Conservation (phyloP, 768 basidiomycete species). For the Suillus cothurnatus region DNA sequence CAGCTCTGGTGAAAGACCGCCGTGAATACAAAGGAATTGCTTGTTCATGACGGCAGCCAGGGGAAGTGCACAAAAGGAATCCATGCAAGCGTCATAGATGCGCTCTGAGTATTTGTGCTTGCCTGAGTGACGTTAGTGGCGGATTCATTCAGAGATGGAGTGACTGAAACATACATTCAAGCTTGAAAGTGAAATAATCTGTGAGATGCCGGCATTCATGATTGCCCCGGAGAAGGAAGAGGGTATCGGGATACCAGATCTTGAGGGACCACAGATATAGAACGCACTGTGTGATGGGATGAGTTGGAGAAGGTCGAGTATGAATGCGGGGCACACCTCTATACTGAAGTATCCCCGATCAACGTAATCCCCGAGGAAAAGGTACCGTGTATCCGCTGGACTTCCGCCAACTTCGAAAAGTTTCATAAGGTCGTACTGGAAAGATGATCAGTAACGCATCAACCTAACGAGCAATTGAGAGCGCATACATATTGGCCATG, state of each 20-base stretch:
- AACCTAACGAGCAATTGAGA: conserved; percentile 11
- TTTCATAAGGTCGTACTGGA: conserved; percentile 92
- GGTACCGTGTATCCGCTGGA: conserved; percentile 90
- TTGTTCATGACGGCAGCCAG: conserved; percentile 99
- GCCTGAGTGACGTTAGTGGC: conserved; percentile 49
- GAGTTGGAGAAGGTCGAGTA: not conserved
- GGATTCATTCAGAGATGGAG: conserved; percentile 9
- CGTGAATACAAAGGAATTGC: conserved; percentile 98
- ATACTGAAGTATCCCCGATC: conserved; percentile 94
- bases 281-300: conserved; percentile 68
- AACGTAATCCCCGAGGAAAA: conserved; percentile 93
- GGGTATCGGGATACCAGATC: conserved; percentile 98
- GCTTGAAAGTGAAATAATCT: conserved; percentile 98
- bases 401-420: conserved; percentile 93
- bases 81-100: conserved; percentile 97
- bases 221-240: conserved; percentile 96
- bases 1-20: conserved; percentile 93
- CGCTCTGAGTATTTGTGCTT: conserved; percentile 99
- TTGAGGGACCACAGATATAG: conserved; percentile 97
- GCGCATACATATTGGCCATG: conserved; percentile 95
- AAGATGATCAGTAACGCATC: conserved; percentile 9
- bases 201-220: conserved; percentile 99
- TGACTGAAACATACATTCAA: conserved; percentile 73
- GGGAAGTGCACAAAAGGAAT: conserved; percentile 93
- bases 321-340: conserved; percentile 54